Evolutionary conservation across 176 grass and related monocot genomes (phyloP).

Genomic region (Avena atlantica): DNA sequence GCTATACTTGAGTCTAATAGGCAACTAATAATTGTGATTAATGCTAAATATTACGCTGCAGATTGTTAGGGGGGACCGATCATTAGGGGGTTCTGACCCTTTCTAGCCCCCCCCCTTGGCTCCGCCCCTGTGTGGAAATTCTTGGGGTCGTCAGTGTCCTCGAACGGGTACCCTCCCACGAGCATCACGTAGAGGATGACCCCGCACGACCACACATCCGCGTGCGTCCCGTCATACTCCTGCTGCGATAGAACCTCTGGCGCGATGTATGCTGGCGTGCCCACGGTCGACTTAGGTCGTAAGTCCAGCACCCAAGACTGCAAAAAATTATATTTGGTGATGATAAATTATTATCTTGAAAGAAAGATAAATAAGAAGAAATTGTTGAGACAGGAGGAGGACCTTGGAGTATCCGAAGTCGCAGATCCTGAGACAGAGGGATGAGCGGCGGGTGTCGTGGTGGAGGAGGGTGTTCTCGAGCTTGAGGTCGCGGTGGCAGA

Average conservation of each 20-base stretch:
- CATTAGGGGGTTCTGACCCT: too few relatives aligned
- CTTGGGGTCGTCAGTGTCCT: slow-evolving; percentile 79
- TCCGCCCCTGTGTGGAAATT: too few relatives aligned
- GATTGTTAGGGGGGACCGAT: too few relatives aligned
- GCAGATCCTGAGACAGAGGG: slow-evolving; percentile 86
- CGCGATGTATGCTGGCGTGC: slow-evolving; percentile 82
- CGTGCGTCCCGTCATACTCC: slow-evolving; percentile 81
- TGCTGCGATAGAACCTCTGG: slow-evolving; percentile 67
- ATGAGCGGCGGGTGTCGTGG: slow-evolving; percentile 62
- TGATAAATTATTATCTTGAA: too few relatives aligned
- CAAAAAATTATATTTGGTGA: too few relatives aligned
- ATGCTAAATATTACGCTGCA: too few relatives aligned
- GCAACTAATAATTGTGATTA: too few relatives aligned
- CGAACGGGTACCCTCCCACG: slow-evolving; percentile 86
- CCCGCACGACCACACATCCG: slow-evolving; percentile 95
- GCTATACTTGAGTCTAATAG: too few relatives aligned
- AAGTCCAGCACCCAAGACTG: slow-evolving; percentile 65
- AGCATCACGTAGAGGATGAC: slow-evolving; percentile 93
- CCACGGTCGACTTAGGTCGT: slow-evolving; percentile 70
- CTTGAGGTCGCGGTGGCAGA: slow-evolving; percentile 93
- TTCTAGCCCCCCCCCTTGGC: too few relatives aligned
- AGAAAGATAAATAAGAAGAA: too few relatives aligned
- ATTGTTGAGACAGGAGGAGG: too few relatives aligned
- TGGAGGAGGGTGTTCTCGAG: slow-evolving; percentile 91
- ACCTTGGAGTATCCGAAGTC: slow-evolving; percentile 86